Conservation (phyloP, 1,284 basidiomycete species). For the Rhodotorula sp. region DNA sequence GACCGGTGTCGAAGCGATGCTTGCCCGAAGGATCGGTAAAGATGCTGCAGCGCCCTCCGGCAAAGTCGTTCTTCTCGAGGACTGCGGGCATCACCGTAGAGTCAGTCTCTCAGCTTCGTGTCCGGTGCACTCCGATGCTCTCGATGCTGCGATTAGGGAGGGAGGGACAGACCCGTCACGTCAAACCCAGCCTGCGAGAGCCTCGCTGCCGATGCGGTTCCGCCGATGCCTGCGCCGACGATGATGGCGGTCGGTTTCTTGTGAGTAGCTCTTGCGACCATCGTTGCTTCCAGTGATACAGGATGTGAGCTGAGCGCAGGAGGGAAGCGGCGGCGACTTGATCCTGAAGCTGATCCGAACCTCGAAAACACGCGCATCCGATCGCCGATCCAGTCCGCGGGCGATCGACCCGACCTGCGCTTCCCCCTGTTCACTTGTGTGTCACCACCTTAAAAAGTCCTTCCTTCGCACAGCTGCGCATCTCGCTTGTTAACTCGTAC, state of each 20-base stretch:
- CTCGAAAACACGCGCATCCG: too few species aligned
- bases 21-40: slow-evolving; percentile 52
- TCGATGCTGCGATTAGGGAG: not conserved
- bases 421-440: too few species aligned
- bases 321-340: not conserved
- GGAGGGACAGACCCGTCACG: slow-evolving; percentile 46
- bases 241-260: slow-evolving; percentile 41
- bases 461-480: too few species aligned
- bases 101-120: slow-evolving; percentile 44
- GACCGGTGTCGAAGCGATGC: slow-evolving; percentile 20
- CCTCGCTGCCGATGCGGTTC: slow-evolving; percentile 54
- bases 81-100: slow-evolving; percentile 7
- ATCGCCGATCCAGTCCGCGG: too few species aligned
- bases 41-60: slow-evolving; percentile 57
- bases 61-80: slow-evolving; percentile 50
- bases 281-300: not conserved
- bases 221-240: slow-evolving; percentile 55
- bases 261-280: not conserved
- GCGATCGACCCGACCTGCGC: not conserved
- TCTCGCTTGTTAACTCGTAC: too few species aligned
- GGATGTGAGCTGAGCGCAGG: not conserved
- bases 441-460: too few species aligned
- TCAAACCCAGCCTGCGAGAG: slow-evolving; percentile 54
- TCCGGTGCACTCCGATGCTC: too few species aligned
- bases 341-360: not conserved